Evolutionary conservation across 495 filamentous ascomycete species (phyloP).

Genomic region (Penicillium tannophilum): DNA sequence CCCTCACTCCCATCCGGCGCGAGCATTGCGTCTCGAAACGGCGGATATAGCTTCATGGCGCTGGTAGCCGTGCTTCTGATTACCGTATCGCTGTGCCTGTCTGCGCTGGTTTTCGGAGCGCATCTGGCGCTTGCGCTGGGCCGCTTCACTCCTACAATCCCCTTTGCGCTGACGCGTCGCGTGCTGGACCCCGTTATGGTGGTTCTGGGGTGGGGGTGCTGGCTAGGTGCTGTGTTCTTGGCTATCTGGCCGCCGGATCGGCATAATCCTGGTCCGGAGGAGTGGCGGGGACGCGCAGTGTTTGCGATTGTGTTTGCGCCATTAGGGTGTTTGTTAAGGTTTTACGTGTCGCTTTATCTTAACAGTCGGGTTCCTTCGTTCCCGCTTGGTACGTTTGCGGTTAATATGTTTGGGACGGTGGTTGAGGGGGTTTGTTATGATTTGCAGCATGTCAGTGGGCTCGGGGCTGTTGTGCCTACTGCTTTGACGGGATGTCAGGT

Average conservation of each 20-base stretch:
- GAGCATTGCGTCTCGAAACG: slow-evolving; percentile 54
- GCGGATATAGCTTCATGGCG: slow-evolving; percentile 82
- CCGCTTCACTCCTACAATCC: slow-evolving; percentile 55
- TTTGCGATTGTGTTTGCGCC: slow-evolving; percentile 88
- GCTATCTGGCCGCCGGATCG: slow-evolving; percentile 74
- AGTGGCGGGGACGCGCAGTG: slow-evolving; percentile 73
- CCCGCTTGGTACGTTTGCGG: slow-evolving; percentile 85
- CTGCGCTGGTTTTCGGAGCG: slow-evolving; percentile 47
- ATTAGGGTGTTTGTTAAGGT: slow-evolving; percentile 73
- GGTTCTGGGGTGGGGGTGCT: slow-evolving; percentile 67
- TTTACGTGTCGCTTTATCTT: slow-evolving; percentile 63
- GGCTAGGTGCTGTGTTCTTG: slow-evolving; percentile 79
- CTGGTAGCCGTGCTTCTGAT: slow-evolving; percentile 67
- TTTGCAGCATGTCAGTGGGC: slow-evolving; percentile 58
- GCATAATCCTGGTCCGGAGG: slow-evolving; percentile 22
- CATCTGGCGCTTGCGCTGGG: slow-evolving; percentile 70
- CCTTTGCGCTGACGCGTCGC: slow-evolving; percentile 55
- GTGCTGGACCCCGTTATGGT: slow-evolving; percentile 65
- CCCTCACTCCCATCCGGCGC: slow-evolving; percentile 33
- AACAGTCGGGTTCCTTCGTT: slow-evolving; percentile 71
- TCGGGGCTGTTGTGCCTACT: slow-evolving; percentile 24
- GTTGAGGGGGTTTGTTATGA: slow-evolving; percentile 69
- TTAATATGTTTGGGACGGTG: slow-evolving; percentile 77
- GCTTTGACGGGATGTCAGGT: slow-evolving; percentile 70
- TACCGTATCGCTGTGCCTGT: slow-evolving; percentile 68